phyloP scores from a whole-genome alignment of 2,329 filamentous ascomycete species.

The Akanthomyces uredinophilus region DNA sequence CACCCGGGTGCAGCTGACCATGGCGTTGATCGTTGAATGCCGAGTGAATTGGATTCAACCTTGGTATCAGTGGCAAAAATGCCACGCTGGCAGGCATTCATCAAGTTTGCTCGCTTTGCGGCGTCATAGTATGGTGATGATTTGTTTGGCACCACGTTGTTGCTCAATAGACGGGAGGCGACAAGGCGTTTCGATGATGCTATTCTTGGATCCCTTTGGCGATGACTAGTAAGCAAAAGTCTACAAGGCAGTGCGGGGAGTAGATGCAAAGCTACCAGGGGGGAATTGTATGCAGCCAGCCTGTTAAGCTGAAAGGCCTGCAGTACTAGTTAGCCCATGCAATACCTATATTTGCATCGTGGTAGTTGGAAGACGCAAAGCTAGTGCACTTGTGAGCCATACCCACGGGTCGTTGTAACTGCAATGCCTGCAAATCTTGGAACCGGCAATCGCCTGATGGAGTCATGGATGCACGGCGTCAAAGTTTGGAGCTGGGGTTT shows the following conservation, averaged over 20 bases:
- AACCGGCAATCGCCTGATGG: slow-evolving; percentile 1
- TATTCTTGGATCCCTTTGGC: slow-evolving; percentile 4
- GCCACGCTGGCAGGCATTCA: slow-evolving; percentile 8
- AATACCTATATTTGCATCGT: background rate
- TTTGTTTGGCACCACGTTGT: slow-evolving; percentile 1
- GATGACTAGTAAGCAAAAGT: background rate
- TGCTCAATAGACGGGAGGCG: background rate
- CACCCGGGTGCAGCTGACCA: background rate
- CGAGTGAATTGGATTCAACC: background rate
- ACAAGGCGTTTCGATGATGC: background rate
- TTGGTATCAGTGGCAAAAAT: slow-evolving; percentile 1
- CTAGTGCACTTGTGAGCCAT: slow-evolving; percentile 5
- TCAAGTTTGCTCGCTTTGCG: background rate
- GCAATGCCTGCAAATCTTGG: slow-evolving; percentile 17
- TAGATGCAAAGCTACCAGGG: background rate
- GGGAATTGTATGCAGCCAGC: background rate
- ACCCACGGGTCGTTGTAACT: background rate
- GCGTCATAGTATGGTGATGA: background rate
- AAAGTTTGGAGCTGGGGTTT: slow-evolving; percentile 19
- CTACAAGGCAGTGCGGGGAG: background rate
- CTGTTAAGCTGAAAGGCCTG: slow-evolving; percentile 10
- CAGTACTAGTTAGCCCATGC: background rate
- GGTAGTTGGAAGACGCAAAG: background rate
- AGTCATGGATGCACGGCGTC: slow-evolving; percentile 16
- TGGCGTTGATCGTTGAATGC: background rate